A percentile compares a stretch with the other conserved stretches of the same genome.
These are phyloP conservation scores for Mycena epipterygia DNA, from an alignment of 768 basidiomycete genomes.

Conservation along the genomic window DNA sequence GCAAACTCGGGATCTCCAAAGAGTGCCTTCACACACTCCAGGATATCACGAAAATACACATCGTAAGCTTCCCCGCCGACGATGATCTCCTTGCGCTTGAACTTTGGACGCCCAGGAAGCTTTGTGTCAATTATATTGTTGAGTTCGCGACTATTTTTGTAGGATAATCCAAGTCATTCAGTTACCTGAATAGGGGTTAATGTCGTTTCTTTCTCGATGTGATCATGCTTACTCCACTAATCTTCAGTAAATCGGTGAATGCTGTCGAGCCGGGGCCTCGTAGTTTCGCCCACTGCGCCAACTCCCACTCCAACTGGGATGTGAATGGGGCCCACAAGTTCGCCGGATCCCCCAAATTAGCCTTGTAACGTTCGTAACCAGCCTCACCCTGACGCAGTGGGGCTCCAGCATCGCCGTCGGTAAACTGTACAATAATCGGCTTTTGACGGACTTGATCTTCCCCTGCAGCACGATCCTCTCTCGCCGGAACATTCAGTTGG, in stretches of 20 bases:
- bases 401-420: constrained; percentile 4
- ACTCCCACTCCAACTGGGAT: constrained; percentile 42
- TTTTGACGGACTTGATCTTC: neutral
- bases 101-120: constrained; percentile 40
- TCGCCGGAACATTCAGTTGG: neutral
- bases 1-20: constrained; percentile 47
- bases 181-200: constrained; percentile 21
- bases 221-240: constrained; percentile 43
- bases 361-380: constrained; percentile 5
- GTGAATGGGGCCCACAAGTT: constrained; percentile 40
- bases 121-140: constrained; percentile 46
- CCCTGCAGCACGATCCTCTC: neutral
- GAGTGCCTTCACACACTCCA: constrained; percentile 47
- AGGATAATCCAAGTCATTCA: constrained; percentile 43
- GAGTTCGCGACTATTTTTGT: constrained; percentile 39
- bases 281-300: constrained; percentile 47
- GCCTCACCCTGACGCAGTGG: constrained; percentile 1
- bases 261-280: constrained; percentile 44
- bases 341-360: neutral
- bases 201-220: neutral
- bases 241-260: constrained; percentile 45
- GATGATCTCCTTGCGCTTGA: constrained; percentile 36
- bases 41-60: constrained; percentile 44
- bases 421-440: constrained; percentile 6
- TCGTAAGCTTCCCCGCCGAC: constrained; percentile 42